Evolutionary conservation across 495 filamentous ascomycete genomes (phyloP), one percentile per base, ranked within the genome.

Genomic region (Aspergillus cristatus): DNA sequence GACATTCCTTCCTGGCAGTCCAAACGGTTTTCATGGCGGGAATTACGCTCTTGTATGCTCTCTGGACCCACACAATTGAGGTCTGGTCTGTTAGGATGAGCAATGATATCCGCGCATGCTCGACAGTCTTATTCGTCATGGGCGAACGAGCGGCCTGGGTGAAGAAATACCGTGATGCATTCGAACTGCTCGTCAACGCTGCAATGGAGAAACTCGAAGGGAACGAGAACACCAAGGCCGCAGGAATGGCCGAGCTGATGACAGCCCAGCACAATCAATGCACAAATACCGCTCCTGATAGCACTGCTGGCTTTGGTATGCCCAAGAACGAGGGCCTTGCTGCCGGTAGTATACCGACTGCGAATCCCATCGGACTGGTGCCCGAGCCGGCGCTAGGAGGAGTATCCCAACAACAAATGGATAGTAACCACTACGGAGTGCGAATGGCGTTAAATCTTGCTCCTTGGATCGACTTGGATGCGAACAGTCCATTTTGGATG

Each of bases 1-100:
- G 70, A 0, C 70, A 75, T 43, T 73, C 70, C 1, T 74, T 75
- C 45, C 57, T 75, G 15, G 70, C 70, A 14, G 64, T 75, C 4
- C 70, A 75, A 34, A 70, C 68, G 1, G 64, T 72, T n/a, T 75
- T 75, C 46, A 70, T 75, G 48, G 63, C 70, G 1, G 70, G 71
- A 0, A 67, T 75, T 13, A 75, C 70, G 1, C 53, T 75, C 13
- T 60, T 72, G 16, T 72, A 71, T 37, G 63, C 65, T 0, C 49
- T 70, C 12, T 69, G 64, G 62, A 65, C 60, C 7, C 63, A 68
- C 31, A 63, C 65, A 8, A 60, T 62, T 13, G 45, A 60, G 34
- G 59, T 74, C 28, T 75, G 69, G 70, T 70, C 68, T 14, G 57
- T 73, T 15, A 60, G 59, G 15, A 67, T 73, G 43, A 70, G 66